phyloP scores from a whole-genome alignment of 2,329 filamentous ascomycete genomes.

The Penicillium rolfsii region DNA sequence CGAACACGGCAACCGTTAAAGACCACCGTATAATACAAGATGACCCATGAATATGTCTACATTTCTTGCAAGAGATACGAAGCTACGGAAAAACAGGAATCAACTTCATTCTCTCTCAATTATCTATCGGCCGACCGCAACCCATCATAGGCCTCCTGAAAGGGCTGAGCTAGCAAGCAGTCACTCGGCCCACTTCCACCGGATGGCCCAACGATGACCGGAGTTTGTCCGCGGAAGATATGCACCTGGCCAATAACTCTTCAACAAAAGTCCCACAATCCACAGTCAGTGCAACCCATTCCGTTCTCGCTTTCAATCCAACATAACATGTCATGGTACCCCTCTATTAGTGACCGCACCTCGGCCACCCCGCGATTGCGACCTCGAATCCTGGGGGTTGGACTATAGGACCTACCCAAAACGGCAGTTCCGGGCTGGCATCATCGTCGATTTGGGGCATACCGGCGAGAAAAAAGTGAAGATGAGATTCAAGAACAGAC shows the following conservation, averaged over 20 bases:
- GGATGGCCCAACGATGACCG: neutral
- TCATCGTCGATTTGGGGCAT: conserved; percentile 1
- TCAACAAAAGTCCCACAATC: neutral
- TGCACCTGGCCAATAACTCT: neutral
- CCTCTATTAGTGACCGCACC: neutral
- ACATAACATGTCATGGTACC: conserved; percentile 8
- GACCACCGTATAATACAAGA: neutral
- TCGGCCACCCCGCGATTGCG: conserved; percentile 18
- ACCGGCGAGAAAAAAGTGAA: neutral
- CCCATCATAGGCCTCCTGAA: neutral
- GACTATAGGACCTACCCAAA: conserved; percentile 19
- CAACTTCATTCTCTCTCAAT: neutral
- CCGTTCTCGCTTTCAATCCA: neutral
- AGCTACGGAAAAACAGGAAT: neutral
- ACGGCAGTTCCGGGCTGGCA: conserved; percentile 26
- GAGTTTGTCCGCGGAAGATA: conserved; percentile 3
- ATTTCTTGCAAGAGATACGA: neutral
- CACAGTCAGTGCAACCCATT: conserved; percentile 1
- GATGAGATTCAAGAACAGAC: neutral
- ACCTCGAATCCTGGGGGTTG: conserved; percentile 27
- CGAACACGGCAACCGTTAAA: neutral
- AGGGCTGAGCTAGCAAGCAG: neutral
- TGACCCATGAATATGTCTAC: neutral
- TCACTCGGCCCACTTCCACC: neutral
- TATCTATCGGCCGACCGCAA: neutral